phyloP scores from a whole-genome alignment of 306 rosid species.

The Mimosa bimucronata region DNA sequence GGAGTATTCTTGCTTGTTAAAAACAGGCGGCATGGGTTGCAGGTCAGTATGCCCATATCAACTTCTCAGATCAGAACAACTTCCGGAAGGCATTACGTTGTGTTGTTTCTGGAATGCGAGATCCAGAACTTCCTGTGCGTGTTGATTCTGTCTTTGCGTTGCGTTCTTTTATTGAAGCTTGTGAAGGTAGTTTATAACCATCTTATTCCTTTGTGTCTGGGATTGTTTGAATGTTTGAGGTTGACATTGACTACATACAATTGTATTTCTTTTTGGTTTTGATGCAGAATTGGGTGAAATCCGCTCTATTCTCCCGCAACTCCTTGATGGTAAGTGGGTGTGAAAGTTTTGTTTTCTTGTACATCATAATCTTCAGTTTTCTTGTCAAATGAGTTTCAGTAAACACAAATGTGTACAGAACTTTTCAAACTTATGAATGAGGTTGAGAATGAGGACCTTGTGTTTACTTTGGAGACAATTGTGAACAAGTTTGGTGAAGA shows the following conservation, averaged over 20 bases:
- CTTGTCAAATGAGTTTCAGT: background rate
- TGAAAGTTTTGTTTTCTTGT: background rate
- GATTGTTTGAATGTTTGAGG: no score
- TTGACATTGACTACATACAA: no score
- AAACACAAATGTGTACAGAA: conserved; percentile 50
- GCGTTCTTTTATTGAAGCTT: conserved; percentile 96
- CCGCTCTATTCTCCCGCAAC: conserved; percentile 94
- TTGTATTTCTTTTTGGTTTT: background rate
- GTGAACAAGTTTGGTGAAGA: conserved; percentile 99
- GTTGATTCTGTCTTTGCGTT: conserved; percentile 97
- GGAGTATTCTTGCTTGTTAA: conserved; percentile 21
- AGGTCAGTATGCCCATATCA: conserved; percentile 92
- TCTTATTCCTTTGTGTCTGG: background rate
- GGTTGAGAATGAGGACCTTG: conserved; percentile 98
- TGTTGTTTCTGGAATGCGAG: conserved; percentile 90
- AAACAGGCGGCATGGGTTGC: conserved; percentile 98
- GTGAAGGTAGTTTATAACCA: conserved; percentile 58
- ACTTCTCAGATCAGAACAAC: conserved; percentile 81
- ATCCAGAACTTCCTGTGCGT: conserved; percentile 95
- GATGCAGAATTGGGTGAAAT: conserved; percentile 90
- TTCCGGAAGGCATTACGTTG: conserved; percentile 85
- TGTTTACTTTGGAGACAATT: conserved; percentile 94
- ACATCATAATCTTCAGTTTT: no score
- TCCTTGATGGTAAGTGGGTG: conserved; percentile 80
- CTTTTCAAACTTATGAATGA: conserved; percentile 98